A percentile compares a stretch with the other conserved stretches of the same genome.
phyloP scores from a whole-genome alignment of 2,329 filamentous ascomycete species.

The Leptographium lundbergii region DNA sequence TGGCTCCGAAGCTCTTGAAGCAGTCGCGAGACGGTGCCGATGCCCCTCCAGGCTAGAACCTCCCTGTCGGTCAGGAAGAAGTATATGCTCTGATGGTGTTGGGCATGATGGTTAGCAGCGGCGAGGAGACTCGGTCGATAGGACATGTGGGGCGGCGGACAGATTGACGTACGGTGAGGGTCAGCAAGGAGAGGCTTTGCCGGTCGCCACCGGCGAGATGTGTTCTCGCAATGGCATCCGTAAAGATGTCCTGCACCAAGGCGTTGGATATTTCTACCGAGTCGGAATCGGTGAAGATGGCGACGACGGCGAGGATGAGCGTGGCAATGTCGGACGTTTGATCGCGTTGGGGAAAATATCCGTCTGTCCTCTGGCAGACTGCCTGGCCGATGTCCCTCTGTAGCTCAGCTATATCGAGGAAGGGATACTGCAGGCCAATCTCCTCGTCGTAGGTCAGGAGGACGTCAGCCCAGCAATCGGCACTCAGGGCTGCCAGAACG shows the following conservation, averaged over 20 bases:
- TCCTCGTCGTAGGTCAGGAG: background rate
- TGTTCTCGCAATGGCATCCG: background rate
- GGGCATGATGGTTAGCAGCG: background rate
- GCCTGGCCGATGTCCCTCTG: background rate
- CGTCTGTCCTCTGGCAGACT: background rate
- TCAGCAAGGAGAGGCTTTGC: background rate
- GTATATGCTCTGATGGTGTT: background rate
- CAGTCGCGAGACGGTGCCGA: background rate
- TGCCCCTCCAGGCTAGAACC: background rate
- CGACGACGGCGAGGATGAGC: background rate
- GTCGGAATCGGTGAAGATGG: background rate
- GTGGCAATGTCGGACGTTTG: background rate
- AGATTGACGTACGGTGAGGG: background rate
- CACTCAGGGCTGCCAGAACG: background rate
- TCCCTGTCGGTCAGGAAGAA: slow-evolving; percentile 1
- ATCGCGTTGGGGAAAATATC: background rate
- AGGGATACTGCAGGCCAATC: slow-evolving; percentile 1
- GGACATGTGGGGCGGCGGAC: too few species aligned
- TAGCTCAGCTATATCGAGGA: background rate
- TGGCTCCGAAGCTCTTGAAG: background rate
- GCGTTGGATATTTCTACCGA: background rate
- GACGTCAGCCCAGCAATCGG: background rate
- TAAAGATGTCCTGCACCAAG: background rate
- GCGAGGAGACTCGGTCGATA: too few species aligned
- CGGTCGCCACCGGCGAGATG: background rate